Evolutionary conservation across 352 stramenopile genomes (phyloP).

Genomic region (Thraustochytrium sp.): DNA sequence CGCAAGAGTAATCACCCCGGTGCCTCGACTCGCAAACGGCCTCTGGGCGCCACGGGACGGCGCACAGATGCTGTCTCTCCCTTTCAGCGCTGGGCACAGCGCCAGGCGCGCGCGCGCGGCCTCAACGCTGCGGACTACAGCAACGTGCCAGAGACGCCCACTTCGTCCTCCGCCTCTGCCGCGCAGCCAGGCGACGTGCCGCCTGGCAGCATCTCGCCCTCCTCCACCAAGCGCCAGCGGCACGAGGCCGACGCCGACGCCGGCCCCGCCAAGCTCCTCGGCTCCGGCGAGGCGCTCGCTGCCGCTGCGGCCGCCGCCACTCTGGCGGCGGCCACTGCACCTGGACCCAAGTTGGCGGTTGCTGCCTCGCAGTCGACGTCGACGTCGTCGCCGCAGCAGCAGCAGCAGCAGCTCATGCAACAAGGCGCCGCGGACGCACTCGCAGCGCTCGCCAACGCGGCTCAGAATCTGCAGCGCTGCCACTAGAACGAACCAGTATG

Average conservation of each 20-base stretch:
- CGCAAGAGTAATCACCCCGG: not conserved
- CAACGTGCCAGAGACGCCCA: not conserved
- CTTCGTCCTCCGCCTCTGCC: not conserved
- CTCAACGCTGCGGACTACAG: not conserved
- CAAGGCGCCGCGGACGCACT: not conserved
- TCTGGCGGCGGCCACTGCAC: not conserved
- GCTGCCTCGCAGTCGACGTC: no score
- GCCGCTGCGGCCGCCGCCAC: not conserved
- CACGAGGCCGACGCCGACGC: not conserved
- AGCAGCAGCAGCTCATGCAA: not conserved
- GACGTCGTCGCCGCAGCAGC: not conserved
- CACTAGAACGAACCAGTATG: not conserved
- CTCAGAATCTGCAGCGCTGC: not conserved
- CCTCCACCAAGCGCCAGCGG: not conserved
- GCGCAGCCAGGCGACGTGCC: no score
- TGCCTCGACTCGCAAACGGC: not conserved
- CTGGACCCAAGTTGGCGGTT: not conserved
- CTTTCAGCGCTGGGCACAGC: not conserved
- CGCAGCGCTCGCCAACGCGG: not conserved
- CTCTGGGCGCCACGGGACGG: not conserved
- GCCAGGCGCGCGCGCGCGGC: not conserved
- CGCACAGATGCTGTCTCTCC: no score
- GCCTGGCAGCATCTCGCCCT: not conserved
- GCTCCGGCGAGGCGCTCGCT: not conserved
- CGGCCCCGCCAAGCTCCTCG: not conserved